These are phyloP conservation scores for Sporothrix schenckii DNA, from an alignment of 2,329 filamentous ascomycete species.

Conservation along the genomic window DNA sequence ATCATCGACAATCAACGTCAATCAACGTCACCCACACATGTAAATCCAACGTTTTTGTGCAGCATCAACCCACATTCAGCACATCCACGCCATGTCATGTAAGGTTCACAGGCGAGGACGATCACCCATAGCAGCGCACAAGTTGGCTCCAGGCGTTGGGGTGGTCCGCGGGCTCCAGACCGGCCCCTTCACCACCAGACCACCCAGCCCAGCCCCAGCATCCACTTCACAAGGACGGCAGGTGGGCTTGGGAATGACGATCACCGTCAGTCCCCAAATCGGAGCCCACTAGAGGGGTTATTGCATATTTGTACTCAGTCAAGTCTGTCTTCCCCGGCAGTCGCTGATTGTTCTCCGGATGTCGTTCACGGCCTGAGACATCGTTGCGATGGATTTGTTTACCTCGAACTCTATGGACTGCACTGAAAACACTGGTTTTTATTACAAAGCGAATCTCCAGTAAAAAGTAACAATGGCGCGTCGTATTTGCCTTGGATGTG, in stretches of 20 bases:
- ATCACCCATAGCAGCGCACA: slow-evolving; percentile 22
- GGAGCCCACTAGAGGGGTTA: no score
- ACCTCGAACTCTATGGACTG: not conserved
- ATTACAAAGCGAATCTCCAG: no score
- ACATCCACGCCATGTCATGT: slow-evolving; percentile 11
- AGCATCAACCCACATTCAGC: not conserved
- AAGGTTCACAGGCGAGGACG: slow-evolving; percentile 23
- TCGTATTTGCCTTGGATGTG: not conserved
- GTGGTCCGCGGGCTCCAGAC: no score
- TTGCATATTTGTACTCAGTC: not conserved
- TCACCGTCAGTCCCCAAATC: slow-evolving; percentile 10
- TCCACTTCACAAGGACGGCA: slow-evolving; percentile 23
- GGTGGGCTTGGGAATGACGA: slow-evolving; percentile 29
- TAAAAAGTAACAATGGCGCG: not conserved
- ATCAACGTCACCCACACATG: not conserved
- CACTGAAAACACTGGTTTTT: not conserved
- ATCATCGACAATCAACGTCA: not conserved
- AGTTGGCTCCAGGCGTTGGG: not conserved
- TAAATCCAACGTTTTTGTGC: not conserved
- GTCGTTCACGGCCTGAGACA: no score
- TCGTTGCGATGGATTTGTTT: slow-evolving; percentile 5
- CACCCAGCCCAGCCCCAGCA: no score
- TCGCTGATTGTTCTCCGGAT: not conserved
- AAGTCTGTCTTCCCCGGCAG: not conserved
- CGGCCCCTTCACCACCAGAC: not conserved